Percentiles rank a stretch among this genome's conserved stretches.
These are phyloP conservation scores for Candida nonsorbophila DNA, from an alignment of 805 yeast genomes.

Conservation along the genomic window DNA sequence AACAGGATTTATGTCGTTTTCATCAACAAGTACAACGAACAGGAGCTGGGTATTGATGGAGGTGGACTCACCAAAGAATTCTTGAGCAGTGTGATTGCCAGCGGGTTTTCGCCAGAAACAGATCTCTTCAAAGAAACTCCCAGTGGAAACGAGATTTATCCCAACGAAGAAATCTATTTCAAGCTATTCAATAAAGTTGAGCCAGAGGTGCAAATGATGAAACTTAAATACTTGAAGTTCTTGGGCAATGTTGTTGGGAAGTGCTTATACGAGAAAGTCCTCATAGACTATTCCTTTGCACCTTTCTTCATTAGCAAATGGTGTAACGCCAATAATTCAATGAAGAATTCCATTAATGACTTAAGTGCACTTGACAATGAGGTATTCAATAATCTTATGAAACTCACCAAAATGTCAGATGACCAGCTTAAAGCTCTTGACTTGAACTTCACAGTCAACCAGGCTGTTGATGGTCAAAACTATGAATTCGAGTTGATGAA, in stretches of 20 bases:
- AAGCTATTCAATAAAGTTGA: slow-evolving; percentile 26
- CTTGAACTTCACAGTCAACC: slow-evolving; percentile 61
- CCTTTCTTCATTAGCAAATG: slow-evolving; percentile 75
- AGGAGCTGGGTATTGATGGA: slow-evolving; percentile 92
- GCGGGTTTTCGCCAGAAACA: slow-evolving; percentile 49
- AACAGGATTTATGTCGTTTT: slow-evolving; percentile 59
- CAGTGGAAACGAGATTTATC: slow-evolving; percentile 62
- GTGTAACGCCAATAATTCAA: slow-evolving; percentile 37
- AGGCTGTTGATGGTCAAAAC: slow-evolving; percentile 31
- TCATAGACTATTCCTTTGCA: slow-evolving; percentile 80
- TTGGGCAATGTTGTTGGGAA: slow-evolving; percentile 85
- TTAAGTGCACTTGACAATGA: slow-evolving; percentile 64
- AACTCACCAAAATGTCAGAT: slow-evolving; percentile 50
- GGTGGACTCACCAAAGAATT: slow-evolving; percentile 95
- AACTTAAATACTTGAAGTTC: slow-evolving; percentile 43
- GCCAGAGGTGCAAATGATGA: slow-evolving; percentile 17
- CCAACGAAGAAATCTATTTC: slow-evolving; percentile 53
- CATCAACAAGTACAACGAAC: slow-evolving; percentile 61
- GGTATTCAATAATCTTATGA: slow-evolving; percentile 58
- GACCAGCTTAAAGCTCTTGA: slow-evolving; percentile 56
- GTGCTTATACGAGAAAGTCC: slow-evolving; percentile 76
- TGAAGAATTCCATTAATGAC: slow-evolving; percentile 71
- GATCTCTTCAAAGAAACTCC: slow-evolving; percentile 39
- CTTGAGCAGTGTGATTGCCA: slow-evolving; percentile 63
- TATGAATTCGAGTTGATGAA: slow-evolving; percentile 50